Percentiles rank a stretch among this genome's conserved stretches.
phyloP scores from a whole-genome alignment of 805 yeast species.

The Yarrowia sp. region DNA sequence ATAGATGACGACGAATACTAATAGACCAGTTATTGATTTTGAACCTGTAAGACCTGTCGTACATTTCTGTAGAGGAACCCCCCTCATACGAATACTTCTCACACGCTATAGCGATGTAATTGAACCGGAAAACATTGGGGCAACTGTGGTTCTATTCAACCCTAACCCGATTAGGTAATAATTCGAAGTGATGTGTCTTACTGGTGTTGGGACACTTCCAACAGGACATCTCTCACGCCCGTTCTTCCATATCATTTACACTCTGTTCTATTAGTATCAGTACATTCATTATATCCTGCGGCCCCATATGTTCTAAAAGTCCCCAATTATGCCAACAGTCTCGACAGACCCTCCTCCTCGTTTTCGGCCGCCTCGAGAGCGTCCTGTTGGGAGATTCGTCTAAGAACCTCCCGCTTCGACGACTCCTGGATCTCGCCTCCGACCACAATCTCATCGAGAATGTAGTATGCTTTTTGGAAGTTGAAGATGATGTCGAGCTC shows the following conservation, averaged over 20 bases:
- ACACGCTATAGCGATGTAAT: neutral
- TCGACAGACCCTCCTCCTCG: conserved; percentile 52
- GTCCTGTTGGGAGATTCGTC: conserved; percentile 82
- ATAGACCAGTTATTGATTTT: conserved; percentile 1
- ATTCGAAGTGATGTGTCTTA: no score
- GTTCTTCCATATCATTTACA: no score
- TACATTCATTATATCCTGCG: conserved; percentile 16
- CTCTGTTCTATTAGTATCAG: neutral
- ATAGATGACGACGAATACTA: conserved; percentile 18
- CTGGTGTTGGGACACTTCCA: no score
- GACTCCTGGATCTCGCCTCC: conserved; percentile 90
- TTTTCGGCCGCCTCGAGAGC: conserved; percentile 82
- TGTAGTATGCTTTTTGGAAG: conserved; percentile 90
- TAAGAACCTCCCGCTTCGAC: conserved; percentile 77
- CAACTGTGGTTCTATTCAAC: no score
- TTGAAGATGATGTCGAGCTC: conserved; percentile 96
- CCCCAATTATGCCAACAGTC: conserved; percentile 41
- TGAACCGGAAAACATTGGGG: no score
- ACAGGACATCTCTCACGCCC: no score
- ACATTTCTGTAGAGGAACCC: no score
- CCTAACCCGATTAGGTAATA: no score
- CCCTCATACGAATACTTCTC: neutral
- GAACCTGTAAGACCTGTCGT: no score
- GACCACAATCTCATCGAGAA: conserved; percentile 84
- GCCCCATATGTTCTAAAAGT: neutral